Conservation (phyloP, 2,329 filamentous ascomycete genomes). For the Botrytis cinerea region DNA sequence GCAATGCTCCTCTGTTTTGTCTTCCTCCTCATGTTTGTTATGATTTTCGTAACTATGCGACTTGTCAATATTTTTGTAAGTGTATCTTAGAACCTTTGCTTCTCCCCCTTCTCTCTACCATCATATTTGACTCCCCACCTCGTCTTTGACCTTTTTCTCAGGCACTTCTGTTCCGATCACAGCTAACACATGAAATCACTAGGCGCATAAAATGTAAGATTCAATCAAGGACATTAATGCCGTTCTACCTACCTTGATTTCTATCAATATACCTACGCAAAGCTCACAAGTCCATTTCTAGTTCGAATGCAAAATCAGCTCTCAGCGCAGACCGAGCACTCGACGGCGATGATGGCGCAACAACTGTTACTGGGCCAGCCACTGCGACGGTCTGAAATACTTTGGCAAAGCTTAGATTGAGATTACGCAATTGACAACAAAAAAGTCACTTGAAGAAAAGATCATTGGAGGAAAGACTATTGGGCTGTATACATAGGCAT, state of each 20-base stretch:
- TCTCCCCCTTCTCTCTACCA: not conserved
- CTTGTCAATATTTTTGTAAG: conserved; percentile 20
- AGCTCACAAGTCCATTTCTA: not conserved
- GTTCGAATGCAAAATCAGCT: not conserved
- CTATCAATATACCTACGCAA: not conserved
- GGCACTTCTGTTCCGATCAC: not conserved
- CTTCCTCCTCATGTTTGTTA: conserved; percentile 18
- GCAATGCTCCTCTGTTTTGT: conserved; percentile 14
- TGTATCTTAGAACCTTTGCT: not conserved
- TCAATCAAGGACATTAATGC: not conserved
- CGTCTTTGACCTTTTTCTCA: too few species aligned
- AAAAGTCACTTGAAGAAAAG: not conserved
- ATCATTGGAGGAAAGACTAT: not conserved
- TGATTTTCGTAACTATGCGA: conserved; percentile 16
- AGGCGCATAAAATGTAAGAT: conserved; percentile 20
- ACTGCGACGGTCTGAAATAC: not conserved
- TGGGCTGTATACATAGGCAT: not conserved
- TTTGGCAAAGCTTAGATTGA: not conserved
- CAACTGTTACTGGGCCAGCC: not conserved
- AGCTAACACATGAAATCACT: not conserved
- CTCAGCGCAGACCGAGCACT: not conserved
- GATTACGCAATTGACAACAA: not conserved
- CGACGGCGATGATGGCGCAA: not conserved
- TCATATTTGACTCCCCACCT: not conserved
- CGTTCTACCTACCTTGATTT: not conserved